These are phyloP conservation scores for Nadsonia fulvescens DNA, from an alignment of 805 yeast genomes.

Conservation along the genomic window DNA sequence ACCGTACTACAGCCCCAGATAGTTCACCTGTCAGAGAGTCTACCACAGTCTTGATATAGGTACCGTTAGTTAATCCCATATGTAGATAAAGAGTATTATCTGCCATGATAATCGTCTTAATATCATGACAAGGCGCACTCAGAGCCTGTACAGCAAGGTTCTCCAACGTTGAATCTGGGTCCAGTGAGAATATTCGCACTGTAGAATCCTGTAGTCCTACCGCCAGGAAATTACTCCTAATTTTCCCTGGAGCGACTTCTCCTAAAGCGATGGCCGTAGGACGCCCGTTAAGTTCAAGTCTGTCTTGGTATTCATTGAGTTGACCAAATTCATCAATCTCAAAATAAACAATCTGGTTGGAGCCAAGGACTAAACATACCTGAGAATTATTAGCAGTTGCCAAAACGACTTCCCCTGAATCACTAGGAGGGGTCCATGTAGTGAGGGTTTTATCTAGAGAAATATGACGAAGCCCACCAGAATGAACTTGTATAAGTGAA, in stretches of 20 bases:
- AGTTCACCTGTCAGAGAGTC: conserved; percentile 44
- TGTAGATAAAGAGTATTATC: conserved; percentile 29
- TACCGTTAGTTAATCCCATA: conserved; percentile 72
- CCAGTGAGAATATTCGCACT: conserved; percentile 47
- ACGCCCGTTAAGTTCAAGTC: conserved; percentile 27
- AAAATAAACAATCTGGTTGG: conserved; percentile 62
- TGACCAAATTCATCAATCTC: conserved; percentile 52
- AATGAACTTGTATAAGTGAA: conserved; percentile 56
- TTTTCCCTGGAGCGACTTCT: conserved; percentile 28
- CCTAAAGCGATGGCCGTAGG: conserved; percentile 31
- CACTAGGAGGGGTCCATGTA: conserved; percentile 77
- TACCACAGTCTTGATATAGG: conserved; percentile 45
- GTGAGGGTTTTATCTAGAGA: conserved; percentile 19
- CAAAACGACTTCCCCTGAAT: conserved; percentile 37
- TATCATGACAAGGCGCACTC: conserved; percentile 29
- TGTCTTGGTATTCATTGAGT: conserved; percentile 51
- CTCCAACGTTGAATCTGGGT: conserved; percentile 41
- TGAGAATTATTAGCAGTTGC: conserved; percentile 53
- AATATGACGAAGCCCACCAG: conserved; percentile 50
- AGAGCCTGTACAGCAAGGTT: conserved; percentile 47
- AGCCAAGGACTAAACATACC: conserved; percentile 51
- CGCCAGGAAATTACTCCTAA: conserved; percentile 39
- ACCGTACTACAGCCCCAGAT: conserved; percentile 46
- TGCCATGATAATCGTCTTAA: conserved; percentile 20
- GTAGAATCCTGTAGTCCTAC: conserved; percentile 59